Evolutionary conservation across 2,329 filamentous ascomycete genomes (phyloP), one percentile per base, ranked within the genome.

Genomic region (Botryosphaeria agaves): DNA sequence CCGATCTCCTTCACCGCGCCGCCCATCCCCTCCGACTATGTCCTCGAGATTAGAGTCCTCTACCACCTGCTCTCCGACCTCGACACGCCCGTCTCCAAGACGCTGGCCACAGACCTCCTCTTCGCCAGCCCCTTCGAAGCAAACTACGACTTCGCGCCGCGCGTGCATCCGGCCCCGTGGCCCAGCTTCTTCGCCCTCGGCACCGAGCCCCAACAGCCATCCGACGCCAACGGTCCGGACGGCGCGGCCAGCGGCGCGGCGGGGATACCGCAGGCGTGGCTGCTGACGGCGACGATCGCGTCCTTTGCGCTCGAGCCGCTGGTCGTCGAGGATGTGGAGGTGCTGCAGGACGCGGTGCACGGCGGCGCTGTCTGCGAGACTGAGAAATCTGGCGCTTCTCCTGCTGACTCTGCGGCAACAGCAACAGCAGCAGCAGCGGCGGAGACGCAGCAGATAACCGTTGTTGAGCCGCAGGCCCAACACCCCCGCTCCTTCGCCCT

Each of bases 71-170:
- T 74, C 3, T 79, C 80, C 5, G 85, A 95, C 46, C 61, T 73
- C 1, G 76, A 79, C 30, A 93, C 84, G 1, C 75, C 77, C 1
- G 77, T 95, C 23, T 72, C 75, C 21, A 87, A 91, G 51, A 70
- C 67, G 2, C 56, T 77, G 14, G 64, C 71, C 1, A 65, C 79
- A 23, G 73, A 76, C 31, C 52, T 95, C 4, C 68, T 72, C 21
- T 67, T 94, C 32, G 72, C 82, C 32, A 76, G 73, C 29, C 83
- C 87, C 0, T 95, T 98, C 43, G 84, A 93, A 54, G 81, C 84
- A 11, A 89, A 80, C 44, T 94, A 92, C 50, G 82, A 91, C 37
- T 72, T 95, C 37, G 65, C 76, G 8, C 84, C 89, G 7, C 69
- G 78, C 7, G 61, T 93, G 3, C 78, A 94, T 49, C 53, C 66